Evolutionary conservation across 176 grass and related monocot species (phyloP).

Genomic region (Bolboschoenus planiculmis): DNA sequence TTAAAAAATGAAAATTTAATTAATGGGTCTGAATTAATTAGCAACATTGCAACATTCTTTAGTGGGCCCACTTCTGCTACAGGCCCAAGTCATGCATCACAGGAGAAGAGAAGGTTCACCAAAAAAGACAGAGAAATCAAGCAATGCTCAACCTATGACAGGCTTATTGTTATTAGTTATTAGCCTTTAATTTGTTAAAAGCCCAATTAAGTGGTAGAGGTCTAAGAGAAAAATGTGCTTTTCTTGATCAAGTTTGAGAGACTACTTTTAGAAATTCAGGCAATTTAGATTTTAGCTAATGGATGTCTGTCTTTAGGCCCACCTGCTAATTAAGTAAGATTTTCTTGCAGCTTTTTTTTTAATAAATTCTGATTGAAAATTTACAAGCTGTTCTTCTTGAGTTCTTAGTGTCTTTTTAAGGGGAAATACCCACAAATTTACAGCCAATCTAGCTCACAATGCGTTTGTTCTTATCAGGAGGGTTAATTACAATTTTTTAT

Average conservation of each 20-base stretch:
- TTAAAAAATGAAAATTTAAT: too few species aligned
- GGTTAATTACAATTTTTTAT: too few species aligned
- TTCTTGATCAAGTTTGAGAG: neutral
- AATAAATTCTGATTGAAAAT: neutral
- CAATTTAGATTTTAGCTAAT: neutral
- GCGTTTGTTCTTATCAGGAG: too few species aligned
- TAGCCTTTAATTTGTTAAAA: neutral
- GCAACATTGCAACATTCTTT: neutral
- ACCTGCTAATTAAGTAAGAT: neutral
- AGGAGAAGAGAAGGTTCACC: neutral
- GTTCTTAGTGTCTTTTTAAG: neutral
- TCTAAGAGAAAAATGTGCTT: neutral
- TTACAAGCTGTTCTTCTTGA: neutral
- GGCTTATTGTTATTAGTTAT: too few species aligned
- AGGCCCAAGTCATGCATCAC: neutral
- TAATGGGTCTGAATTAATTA: neutral
- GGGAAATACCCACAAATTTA: neutral
- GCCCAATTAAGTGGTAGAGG: neutral
- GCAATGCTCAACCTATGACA: neutral
- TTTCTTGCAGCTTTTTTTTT: neutral
- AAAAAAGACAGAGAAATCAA: neutral
- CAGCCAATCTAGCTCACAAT: too few species aligned
- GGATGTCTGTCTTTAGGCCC: neutral
- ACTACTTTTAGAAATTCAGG: neutral
- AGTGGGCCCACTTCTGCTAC: neutral